Evolutionary conservation across 495 filamentous ascomycete species (phyloP).

Genomic region (Penicillium argentinense): DNA sequence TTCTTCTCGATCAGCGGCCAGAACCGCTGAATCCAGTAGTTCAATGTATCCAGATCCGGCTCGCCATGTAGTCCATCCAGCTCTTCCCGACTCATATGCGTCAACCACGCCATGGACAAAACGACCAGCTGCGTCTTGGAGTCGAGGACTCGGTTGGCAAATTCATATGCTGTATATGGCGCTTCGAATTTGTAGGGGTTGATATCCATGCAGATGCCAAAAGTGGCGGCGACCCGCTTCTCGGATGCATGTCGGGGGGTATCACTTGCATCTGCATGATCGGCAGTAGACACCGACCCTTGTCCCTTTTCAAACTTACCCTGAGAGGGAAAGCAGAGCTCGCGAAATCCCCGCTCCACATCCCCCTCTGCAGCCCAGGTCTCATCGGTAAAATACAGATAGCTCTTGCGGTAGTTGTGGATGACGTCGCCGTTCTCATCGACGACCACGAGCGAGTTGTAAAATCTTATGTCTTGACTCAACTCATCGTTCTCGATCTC

Average conservation of each 20-base stretch:
- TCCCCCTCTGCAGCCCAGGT: slow-evolving; percentile 82
- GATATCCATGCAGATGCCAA: slow-evolving; percentile 83
- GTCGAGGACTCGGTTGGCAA: slow-evolving; percentile 74
- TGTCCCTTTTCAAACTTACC: too few relatives aligned
- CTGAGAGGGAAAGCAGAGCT: slow-evolving; percentile 29
- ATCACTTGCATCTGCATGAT: background rate
- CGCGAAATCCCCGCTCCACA: slow-evolving; percentile 50
- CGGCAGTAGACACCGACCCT: background rate
- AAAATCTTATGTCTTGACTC: slow-evolving; percentile 46
- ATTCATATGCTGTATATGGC: slow-evolving; percentile 79
- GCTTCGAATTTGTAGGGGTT: slow-evolving; percentile 75
- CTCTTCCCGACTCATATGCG: slow-evolving; percentile 47
- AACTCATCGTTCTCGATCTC: slow-evolving; percentile 50
- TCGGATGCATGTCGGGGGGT: background rate
- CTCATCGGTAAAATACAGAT: slow-evolving; percentile 89
- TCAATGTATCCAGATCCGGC: slow-evolving; percentile 77
- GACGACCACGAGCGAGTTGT: slow-evolving; percentile 86
- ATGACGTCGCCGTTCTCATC: slow-evolving; percentile 67
- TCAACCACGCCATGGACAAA: slow-evolving; percentile 88
- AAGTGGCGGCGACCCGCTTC: slow-evolving; percentile 56
- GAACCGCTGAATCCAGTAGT: slow-evolving; percentile 87
- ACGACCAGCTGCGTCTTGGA: slow-evolving; percentile 69
- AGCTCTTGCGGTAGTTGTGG: slow-evolving; percentile 83
- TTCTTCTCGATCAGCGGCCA: slow-evolving; percentile 63
- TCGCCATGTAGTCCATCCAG: slow-evolving; percentile 47